Evolutionary conservation across 768 basidiomycete genomes (phyloP), one percentile per base, ranked within the genome.

Genomic region (Obba rivulosa): DNA sequence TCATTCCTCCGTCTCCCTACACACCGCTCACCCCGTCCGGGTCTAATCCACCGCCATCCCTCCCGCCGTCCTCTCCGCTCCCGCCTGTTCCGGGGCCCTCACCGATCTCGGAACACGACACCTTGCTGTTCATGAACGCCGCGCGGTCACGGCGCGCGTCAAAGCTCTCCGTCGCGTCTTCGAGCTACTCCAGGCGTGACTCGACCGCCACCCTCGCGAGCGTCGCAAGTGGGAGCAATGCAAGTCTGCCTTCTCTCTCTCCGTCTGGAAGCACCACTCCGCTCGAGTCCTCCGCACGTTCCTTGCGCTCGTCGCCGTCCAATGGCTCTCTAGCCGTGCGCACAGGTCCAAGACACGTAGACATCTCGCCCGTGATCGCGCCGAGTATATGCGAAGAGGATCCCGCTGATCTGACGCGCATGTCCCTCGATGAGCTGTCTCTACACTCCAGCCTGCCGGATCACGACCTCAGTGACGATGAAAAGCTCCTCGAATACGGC

Each of bases 31-130:
- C 35, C 50, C 41, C 10, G 1, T 35, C 48, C n/a, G 35, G 57
- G 28, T 23, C 25, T 38, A 79, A 81, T 46, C 83, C 81, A 0
- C 82, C 83, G 0, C 80, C 76, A 0, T 79, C 78, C 0, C 69
- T 66, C 1, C 84, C 83, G 0, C 84, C 84, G 0, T 64, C 71
- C 0, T 56, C 69, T 0, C 83, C 85, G 0, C 73, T 86, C 3
- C 85, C 85, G 0, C 82, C 85, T 3, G 55, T 86, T 1, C 85
- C 85, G 0, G 82, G 79, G 2, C 79, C 79, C 0, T 80, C 80
- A 2, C 70, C 78, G 17, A 69, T 81, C 21, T 71, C 80, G 2
- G 69, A 73, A 49, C 62, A 73, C 34, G 79, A 76, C 50, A 75
- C 70, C 24, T 66, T 72, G 34, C 67, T 69, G 17, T 69, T 75